Conservation (phyloP, 1,139 yeast genomes). For the Spencermartinsiella ligniputridi region DNA sequence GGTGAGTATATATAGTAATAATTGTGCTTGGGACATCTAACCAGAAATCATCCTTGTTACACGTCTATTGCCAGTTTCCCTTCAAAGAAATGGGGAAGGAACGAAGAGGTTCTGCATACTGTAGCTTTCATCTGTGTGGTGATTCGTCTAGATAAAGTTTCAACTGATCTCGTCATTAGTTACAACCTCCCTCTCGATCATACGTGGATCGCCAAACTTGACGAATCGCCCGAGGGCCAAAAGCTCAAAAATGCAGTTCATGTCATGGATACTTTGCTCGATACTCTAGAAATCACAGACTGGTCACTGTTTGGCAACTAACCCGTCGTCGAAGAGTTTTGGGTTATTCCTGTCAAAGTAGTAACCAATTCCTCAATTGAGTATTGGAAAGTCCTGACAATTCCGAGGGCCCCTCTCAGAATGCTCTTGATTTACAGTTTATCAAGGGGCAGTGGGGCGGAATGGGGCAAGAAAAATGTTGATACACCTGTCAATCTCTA, state of each 20-base stretch:
- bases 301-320: constrained; percentile 9
- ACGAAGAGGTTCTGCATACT: constrained; percentile 14
- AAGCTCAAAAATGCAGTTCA: not conserved
- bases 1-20: constrained; percentile 21
- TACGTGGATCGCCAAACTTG: not conserved
- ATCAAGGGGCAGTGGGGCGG: no score
- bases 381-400: no score
- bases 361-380: no score
- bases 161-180: constrained; percentile 61
- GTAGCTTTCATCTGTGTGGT: constrained; percentile 45
- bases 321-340: no score
- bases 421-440: no score
- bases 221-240: not conserved
- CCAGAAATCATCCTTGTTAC: constrained; percentile 28
- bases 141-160: constrained; percentile 46
- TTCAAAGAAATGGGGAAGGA: constrained; percentile 46
- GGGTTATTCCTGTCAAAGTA: no score
- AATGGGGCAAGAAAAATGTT: no score
- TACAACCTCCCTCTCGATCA: constrained; percentile 49
- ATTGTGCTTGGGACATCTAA: not conserved
- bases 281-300: constrained; percentile 6
- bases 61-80: not conserved
- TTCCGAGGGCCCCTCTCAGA: no score
- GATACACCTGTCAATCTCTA: no score
- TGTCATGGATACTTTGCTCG: not conserved